Base-by-base conservation (phyloP, 2,329 filamentous ascomycete species). In the Akanthomyces lecanii region DNA sequence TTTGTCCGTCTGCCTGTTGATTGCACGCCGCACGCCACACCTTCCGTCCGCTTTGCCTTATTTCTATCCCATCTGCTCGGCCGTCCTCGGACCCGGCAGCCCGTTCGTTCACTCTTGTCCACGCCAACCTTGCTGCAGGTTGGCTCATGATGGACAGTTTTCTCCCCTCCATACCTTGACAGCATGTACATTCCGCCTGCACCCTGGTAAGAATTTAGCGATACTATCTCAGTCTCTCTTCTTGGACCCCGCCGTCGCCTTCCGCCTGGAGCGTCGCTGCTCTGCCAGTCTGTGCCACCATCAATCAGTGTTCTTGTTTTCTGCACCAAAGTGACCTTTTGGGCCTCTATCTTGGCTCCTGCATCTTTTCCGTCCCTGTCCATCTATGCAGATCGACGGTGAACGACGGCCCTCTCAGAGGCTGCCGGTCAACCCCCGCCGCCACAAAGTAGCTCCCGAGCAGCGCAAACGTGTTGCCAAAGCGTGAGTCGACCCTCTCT, bases 351-450 rank as follows among this genome's bases (percentile, higher is more conserved):
- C 36, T 44, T 33, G 44, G 33, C 44, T 51, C 14, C 28, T 52
- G 33, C 21, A 8, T 38, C 28, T 21, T 30, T 14, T 25, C 11
- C 42, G n/a, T 28, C 36, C 40, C 25, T 57, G 38, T 38, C 6
- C 51, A 44, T 67, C 66, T 56, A 71, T 72, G 67, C 70, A 72
- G 63, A 66, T 70, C 63, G 71, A 70, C 62, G 65, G 65, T 63
- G 66, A 70, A 57, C 69, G 66, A 62, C 66, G 67, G 64, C 69
- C 70, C 45, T 67, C 67, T 36, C 71, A 77, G 61, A 75, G 80
- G 60, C 72, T 82, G 66, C 79, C 80, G 33, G 80, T 82, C 66
- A 82, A 82, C 67, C 79, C 79, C 57, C 78, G 80, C 55, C 75
- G 79, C 58, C 76, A 79, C 67, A 80, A 79, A 70, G 80, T 82